A percentile compares a stretch with the other conserved stretches of the same genome.
Conservation (phyloP, 2,329 filamentous ascomycete species). For the Verticillium tricorpus region DNA sequence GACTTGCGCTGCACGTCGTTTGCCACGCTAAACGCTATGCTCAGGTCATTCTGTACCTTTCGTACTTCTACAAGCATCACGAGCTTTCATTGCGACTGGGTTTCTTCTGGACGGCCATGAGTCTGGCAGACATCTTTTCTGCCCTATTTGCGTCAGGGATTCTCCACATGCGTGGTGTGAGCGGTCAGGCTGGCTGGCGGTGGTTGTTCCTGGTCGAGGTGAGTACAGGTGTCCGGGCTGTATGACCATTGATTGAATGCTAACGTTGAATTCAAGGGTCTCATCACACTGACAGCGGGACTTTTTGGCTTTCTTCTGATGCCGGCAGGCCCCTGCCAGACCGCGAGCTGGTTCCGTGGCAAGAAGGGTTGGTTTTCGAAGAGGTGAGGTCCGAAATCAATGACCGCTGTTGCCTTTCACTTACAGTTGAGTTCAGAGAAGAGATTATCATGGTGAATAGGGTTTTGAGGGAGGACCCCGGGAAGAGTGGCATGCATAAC, state of each 20-base stretch:
- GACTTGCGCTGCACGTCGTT: no score
- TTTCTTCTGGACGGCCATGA: slow-evolving; percentile 37
- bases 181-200: slow-evolving; percentile 32
- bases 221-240: slow-evolving; percentile 26
- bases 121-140: slow-evolving; percentile 32
- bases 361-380: slow-evolving; percentile 57
- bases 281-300: slow-evolving; percentile 42
- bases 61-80: slow-evolving; percentile 37
- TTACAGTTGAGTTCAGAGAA: slow-evolving; percentile 31
- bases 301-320: slow-evolving; percentile 50
- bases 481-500: slow-evolving; percentile 57
- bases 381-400: slow-evolving; percentile 17
- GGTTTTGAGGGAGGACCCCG: slow-evolving; percentile 53
- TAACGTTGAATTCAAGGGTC: slow-evolving; percentile 24
- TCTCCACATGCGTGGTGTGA: slow-evolving; percentile 33
- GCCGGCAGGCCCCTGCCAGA: slow-evolving; percentile 47
- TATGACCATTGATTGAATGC: neutral
- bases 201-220: slow-evolving; percentile 55
- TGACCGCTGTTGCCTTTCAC: neutral
- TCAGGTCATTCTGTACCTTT: slow-evolving; percentile 34
- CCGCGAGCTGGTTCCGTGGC: slow-evolving; percentile 48
- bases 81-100: slow-evolving; percentile 33
- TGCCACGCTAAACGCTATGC: slow-evolving; percentile 14
- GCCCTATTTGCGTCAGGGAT: slow-evolving; percentile 33
- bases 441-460: slow-evolving; percentile 59